Evolutionary conservation across 2,329 filamentous ascomycete genomes (phyloP).

Genomic region (Cordyceps pruinosa): DNA sequence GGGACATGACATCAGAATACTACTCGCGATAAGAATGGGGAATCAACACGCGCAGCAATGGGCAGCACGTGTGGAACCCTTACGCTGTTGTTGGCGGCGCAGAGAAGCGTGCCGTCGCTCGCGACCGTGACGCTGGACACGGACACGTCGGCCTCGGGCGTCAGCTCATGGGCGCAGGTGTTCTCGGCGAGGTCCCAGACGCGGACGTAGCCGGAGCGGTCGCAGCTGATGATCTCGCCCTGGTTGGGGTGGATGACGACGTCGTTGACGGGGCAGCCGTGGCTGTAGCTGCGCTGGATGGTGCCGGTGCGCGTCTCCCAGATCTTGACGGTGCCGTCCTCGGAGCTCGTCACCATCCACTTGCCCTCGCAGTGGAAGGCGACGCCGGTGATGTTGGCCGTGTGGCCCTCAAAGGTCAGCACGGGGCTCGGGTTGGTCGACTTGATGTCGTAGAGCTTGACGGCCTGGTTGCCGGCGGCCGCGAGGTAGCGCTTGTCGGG

Average conservation of each 20-base stretch:
- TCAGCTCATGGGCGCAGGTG: slow-evolving; percentile 91
- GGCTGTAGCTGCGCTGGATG: slow-evolving; percentile 88
- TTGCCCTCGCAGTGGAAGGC: slow-evolving; percentile 98
- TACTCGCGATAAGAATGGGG: no score
- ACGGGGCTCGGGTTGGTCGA: slow-evolving; percentile 94
- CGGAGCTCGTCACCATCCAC: slow-evolving; percentile 98
- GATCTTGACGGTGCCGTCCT: slow-evolving; percentile 94
- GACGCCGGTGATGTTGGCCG: slow-evolving; percentile 90
- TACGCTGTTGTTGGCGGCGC: slow-evolving; percentile 87
- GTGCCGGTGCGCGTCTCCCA: slow-evolving; percentile 86
- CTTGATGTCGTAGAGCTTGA: slow-evolving; percentile 98
- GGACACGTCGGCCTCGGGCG: slow-evolving; percentile 90
- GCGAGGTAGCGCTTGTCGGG: slow-evolving; percentile 95
- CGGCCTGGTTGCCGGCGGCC: slow-evolving; percentile 69
- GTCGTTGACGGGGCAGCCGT: slow-evolving; percentile 86
- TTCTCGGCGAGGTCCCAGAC: slow-evolving; percentile 98
- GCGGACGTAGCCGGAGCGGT: slow-evolving; percentile 83
- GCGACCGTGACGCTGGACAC: slow-evolving; percentile 94
- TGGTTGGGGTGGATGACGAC: slow-evolving; percentile 99
- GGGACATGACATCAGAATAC: background rate
- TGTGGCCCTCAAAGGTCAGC: slow-evolving; percentile 92
- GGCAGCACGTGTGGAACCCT: slow-evolving; percentile 18
- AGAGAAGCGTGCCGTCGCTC: slow-evolving; percentile 85
- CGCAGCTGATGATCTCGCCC: slow-evolving; percentile 94
- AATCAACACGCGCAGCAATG: background rate